Evolutionary conservation across 352 stramenopile species (phyloP), one percentile per base, ranked within the genome.

Genomic region (Globisporangium nagaii): DNA sequence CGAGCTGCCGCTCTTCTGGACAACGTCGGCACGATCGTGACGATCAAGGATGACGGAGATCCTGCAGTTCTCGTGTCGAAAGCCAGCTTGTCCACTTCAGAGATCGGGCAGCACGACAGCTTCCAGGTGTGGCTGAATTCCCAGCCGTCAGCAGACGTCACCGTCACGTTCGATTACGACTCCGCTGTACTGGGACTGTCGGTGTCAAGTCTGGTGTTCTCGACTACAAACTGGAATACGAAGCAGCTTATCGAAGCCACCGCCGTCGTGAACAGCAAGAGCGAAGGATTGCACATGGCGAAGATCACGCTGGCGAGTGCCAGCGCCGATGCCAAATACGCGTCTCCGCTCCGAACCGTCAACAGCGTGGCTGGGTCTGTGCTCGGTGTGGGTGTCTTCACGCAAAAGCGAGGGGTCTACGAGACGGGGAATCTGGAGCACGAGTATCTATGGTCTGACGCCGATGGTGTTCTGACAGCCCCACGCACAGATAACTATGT

Each of bases 21-120:
- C 52, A 86, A 85, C 51, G 61, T 90, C 19, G 73, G 77, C 0
- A 73, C 79, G 15, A 75, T 90, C 44, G 79, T 90, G 39, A 76
- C 75, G 1, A 90, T 90, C 49, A 48, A 66, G 48, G 79, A 90
- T 13, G 79, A 90, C 39, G 63, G 62, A 1, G 79, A 90, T 52
- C 48, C 79, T 3, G 79, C 79, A 0, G 65, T 90, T 9, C 43
- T 90, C 10, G 35, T 90, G n/a, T 74, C 73, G 1, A 90, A 88
- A 53, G 66, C 69, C 4, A 87, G 73, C 49, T 27, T 88, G 15
- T 87, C 77, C 0, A 48, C 79, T 3, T 88, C 79, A 13, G 77
- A 90, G 58, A 84, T 90, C 30, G 77, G 79, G 2, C 77, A 87
- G 52, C 41, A 44, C 5, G 79, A 90, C 56, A 59, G 20, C 9